Percentiles rank a stretch among this genome's conserved stretches.
These are phyloP conservation scores for Trichoderma aggressivum DNA, from an alignment of 2,329 filamentous ascomycete species.

Conservation along the genomic window DNA sequence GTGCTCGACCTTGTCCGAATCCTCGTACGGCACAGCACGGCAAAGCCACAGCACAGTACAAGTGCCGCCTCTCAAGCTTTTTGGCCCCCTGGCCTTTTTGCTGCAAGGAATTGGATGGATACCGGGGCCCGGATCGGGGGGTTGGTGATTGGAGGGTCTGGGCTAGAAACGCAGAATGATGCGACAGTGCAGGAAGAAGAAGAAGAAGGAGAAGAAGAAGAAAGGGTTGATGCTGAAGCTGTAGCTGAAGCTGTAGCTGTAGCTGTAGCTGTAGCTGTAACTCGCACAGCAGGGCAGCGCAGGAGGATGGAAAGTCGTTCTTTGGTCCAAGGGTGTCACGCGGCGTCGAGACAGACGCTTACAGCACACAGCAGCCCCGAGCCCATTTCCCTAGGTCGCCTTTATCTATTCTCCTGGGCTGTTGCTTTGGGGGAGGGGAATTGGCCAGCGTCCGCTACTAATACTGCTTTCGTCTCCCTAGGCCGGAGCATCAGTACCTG, in stretches of 20 bases:
- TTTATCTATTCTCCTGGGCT: background rate
- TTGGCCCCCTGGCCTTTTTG: conserved; percentile 4
- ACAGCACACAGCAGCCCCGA: conserved; percentile 12
- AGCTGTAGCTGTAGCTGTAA: background rate
- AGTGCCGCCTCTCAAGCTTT: background rate
- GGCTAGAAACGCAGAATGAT: conserved; percentile 11
- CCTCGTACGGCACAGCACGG: too few relatives aligned
- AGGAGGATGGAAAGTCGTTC: background rate
- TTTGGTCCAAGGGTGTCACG: conserved; percentile 8
- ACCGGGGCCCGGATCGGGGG: conserved; percentile 9
- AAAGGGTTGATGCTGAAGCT: background rate
- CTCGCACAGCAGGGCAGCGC: too few relatives aligned
- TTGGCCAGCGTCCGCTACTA: background rate
- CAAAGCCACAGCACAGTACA: background rate
- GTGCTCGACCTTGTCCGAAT: background rate
- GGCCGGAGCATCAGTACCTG: conserved; percentile 11
- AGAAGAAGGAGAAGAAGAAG: too few relatives aligned
- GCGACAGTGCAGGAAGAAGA: background rate
- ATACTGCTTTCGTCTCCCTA: conserved; percentile 1
- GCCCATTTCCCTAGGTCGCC: conserved; percentile 7
- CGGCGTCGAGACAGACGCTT: conserved; percentile 14
- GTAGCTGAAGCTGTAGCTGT: background rate
- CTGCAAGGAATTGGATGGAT: conserved; percentile 17
- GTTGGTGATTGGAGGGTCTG: background rate
- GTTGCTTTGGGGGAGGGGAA: background rate